phyloP scores from a whole-genome alignment of 352 stramenopile genomes.

The Phytopythium ostracodes region DNA sequence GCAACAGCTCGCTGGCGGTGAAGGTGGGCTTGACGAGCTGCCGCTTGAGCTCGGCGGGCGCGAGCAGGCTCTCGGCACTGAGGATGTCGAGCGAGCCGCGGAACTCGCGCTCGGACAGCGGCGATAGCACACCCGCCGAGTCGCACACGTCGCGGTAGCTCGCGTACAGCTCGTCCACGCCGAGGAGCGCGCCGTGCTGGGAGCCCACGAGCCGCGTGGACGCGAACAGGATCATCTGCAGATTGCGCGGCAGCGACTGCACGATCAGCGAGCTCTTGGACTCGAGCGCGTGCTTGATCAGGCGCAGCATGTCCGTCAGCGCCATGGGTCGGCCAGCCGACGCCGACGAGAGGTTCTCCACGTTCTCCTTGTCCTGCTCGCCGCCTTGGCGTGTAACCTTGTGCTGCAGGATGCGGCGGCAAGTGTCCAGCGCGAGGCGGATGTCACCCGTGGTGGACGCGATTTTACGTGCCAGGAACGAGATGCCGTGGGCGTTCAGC shows the following conservation, averaged over 20 bases:
- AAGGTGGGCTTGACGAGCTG: slow-evolving; percentile 73
- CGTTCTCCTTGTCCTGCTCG: slow-evolving; percentile 25
- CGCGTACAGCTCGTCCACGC: slow-evolving; percentile 57
- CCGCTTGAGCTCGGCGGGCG: slow-evolving; percentile 55
- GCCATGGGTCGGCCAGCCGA: slow-evolving; percentile 32
- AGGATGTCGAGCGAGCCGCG: slow-evolving; percentile 60
- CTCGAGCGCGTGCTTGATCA: slow-evolving; percentile 70
- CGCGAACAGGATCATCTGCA: slow-evolving; percentile 82
- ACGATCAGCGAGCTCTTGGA: slow-evolving; percentile 55
- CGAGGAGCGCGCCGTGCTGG: slow-evolving; percentile 29
- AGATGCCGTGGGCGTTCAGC: slow-evolving; percentile 64
- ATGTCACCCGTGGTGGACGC: slow-evolving; percentile 76
- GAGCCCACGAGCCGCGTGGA: slow-evolving; percentile 42
- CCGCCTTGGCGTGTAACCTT: slow-evolving; percentile 24
- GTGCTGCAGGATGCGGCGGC: slow-evolving; percentile 60
- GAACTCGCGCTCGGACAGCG: slow-evolving; percentile 62
- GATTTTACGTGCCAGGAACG: slow-evolving; percentile 79
- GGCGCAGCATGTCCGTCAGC: slow-evolving; percentile 67
- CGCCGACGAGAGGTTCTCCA: slow-evolving; percentile 20
- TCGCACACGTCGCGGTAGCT: slow-evolving; percentile 70
- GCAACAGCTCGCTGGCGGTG: slow-evolving; percentile 59
- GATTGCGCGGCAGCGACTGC: slow-evolving; percentile 62
- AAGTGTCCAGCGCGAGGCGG: slow-evolving; percentile 68
- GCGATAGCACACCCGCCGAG: slow-evolving; percentile 60
- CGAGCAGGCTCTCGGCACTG: slow-evolving; percentile 60